phyloP scores from a whole-genome alignment of 768 basidiomycete genomes.

The Tephrocybe sp. region DNA sequence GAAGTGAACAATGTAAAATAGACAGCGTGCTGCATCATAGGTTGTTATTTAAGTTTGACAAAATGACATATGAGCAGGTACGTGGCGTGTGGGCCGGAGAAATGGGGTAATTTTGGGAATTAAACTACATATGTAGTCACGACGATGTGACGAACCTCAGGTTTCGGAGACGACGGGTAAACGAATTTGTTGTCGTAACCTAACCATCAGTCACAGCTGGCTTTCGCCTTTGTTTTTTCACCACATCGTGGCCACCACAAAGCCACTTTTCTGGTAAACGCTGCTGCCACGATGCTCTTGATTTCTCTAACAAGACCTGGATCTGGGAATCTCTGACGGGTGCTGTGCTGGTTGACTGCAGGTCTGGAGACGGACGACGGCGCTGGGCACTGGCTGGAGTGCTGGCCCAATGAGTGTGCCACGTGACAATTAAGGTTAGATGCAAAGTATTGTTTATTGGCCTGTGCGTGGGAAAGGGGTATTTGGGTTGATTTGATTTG shows the following conservation, averaged over 20 bases:
- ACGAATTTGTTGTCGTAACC: conserved; percentile 11
- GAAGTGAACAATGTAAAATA: not conserved
- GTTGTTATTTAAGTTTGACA: too few species aligned
- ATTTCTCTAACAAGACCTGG: not conserved
- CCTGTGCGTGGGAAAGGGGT: conserved; percentile 45
- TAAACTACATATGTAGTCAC: conserved; percentile 18
- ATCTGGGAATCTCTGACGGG: not conserved
- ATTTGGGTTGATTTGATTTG: conserved; percentile 42
- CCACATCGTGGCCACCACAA: conserved; percentile 13
- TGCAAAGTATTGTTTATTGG: conserved; percentile 36
- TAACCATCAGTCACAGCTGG: conserved; percentile 23
- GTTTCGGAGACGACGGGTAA: conserved; percentile 3
- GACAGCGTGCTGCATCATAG: too few species aligned
- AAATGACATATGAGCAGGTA: not conserved
- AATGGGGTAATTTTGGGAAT: not conserved
- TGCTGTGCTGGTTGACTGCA: too few species aligned
- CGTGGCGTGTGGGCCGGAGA: too few species aligned
- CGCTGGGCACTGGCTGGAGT: not conserved
- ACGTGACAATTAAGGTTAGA: conserved; percentile 38
- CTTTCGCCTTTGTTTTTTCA: conserved; percentile 19
- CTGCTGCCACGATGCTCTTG: not conserved
- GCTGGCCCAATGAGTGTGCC: conserved; percentile 7
- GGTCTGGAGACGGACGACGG: too few species aligned
- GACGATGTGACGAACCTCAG: conserved; percentile 15
- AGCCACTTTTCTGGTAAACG: not conserved